A percentile compares a stretch with the other conserved stretches of the same genome.
These are phyloP conservation scores for Xylaria flabelliformis DNA, from an alignment of 495 filamentous ascomycete genomes.

Conservation along the genomic window DNA sequence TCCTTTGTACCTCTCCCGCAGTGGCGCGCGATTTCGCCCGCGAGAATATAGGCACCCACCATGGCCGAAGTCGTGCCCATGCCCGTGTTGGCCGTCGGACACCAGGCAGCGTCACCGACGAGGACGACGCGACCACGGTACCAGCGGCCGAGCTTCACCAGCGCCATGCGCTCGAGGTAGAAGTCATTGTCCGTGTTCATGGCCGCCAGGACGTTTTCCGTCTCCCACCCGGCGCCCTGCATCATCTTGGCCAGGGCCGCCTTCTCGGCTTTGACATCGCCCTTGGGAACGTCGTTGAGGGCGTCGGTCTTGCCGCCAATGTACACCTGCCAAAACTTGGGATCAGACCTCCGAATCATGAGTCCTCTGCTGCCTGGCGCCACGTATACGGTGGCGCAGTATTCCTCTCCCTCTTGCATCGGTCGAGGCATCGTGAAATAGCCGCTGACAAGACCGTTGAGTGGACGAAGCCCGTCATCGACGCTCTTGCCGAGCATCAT, in stretches of 20 bases:
- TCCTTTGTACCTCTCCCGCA: constrained; percentile 27
- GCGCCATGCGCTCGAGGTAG: constrained; percentile 52
- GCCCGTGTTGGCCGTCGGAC: constrained; percentile 54
- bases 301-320: constrained; percentile 38
- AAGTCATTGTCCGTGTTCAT: constrained; percentile 56
- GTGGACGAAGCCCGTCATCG: constrained; percentile 37
- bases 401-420: constrained; percentile 44
- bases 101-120: constrained; percentile 60
- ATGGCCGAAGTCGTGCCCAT: constrained; percentile 57
- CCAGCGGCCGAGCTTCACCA: constrained; percentile 52
- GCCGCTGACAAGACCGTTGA: constrained; percentile 36
- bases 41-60: constrained; percentile 59
- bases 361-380: constrained; percentile 43
- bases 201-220: constrained; percentile 42
- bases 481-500: constrained; percentile 45
- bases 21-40: constrained; percentile 56
- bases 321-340: constrained; percentile 48
- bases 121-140: constrained; percentile 50
- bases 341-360: constrained; percentile 49
- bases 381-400: constrained; percentile 43
- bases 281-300: constrained; percentile 33
- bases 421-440: constrained; percentile 52
- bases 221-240: constrained; percentile 52
- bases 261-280: constrained; percentile 50
- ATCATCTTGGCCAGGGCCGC: constrained; percentile 46